Conservation (phyloP, 768 basidiomycete genomes). For the Austroboletus festivus region DNA sequence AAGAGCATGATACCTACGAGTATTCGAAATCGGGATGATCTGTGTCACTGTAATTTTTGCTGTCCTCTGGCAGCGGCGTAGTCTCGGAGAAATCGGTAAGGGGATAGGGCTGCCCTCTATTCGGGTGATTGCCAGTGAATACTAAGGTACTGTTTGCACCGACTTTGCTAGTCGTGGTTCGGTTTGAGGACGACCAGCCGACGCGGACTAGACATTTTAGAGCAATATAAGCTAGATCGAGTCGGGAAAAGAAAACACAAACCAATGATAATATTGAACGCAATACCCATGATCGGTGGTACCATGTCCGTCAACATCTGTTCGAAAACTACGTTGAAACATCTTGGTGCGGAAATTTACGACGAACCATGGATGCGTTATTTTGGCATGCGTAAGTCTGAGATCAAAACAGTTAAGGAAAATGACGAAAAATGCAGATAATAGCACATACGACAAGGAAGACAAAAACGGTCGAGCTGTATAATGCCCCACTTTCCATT, state of each 20-base stretch:
- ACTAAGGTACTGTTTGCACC: background rate
- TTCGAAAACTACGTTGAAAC: background rate
- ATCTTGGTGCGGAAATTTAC: background rate
- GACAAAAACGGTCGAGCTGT: conserved; percentile 4
- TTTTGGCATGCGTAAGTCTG: conserved; percentile 5
- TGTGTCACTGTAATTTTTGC: background rate
- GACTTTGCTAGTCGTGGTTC: background rate
- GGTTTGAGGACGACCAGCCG: background rate
- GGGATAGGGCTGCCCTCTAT: background rate
- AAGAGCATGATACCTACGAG: background rate
- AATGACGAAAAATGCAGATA: background rate
- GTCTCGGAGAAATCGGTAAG: background rate
- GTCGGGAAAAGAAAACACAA: background rate
- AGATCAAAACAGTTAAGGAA: background rate
- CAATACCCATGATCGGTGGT: conserved; percentile 8
- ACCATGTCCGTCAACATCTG: conserved; percentile 9
- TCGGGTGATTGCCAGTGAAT: background rate
- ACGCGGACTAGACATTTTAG: background rate
- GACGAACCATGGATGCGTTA: conserved; percentile 4
- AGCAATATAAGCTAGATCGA: background rate
- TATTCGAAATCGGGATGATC: background rate
- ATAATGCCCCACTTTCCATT: conserved; percentile 9
- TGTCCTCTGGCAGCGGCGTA: background rate
- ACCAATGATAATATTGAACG: conserved; percentile 10
- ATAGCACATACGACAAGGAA: conserved; percentile 2